Evolutionary conservation across 805 yeast genomes (phyloP).

Genomic region (Kurtzmaniella cleridarum): DNA sequence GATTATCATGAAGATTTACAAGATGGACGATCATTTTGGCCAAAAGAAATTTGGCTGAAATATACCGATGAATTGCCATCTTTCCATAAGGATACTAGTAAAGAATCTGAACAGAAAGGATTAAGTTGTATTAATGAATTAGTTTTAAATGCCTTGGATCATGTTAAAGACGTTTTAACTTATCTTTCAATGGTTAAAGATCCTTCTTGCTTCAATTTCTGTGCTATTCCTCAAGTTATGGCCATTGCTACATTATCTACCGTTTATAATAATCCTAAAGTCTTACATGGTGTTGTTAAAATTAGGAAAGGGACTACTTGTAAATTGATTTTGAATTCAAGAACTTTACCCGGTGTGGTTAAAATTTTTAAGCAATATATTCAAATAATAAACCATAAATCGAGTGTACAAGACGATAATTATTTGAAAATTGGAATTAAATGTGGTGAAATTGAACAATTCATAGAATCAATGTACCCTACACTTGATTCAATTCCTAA

Average conservation of each 20-base stretch:
- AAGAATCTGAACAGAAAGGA: conserved; percentile 51
- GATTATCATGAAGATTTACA: conserved; percentile 88
- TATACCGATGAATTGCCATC: conserved; percentile 62
- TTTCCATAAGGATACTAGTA: conserved; percentile 37
- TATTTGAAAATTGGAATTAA: conserved; percentile 77
- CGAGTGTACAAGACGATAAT: conserved; percentile 79
- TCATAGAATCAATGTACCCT: conserved; percentile 74
- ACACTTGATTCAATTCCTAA: conserved; percentile 45
- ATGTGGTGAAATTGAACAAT: conserved; percentile 86
- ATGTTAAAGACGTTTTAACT: conserved; percentile 68
- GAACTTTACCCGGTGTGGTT: conserved; percentile 71
- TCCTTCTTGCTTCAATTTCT: conserved; percentile 79
- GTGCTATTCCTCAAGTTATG: conserved; percentile 99
- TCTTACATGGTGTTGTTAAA: conserved; percentile 71
- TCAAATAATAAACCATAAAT: conserved; percentile 70
- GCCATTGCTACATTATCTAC: conserved; percentile 91
- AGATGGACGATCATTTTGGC: conserved; percentile 96
- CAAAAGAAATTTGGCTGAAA: conserved; percentile 85
- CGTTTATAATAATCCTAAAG: conserved; percentile 73
- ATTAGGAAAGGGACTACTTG: conserved; percentile 88
- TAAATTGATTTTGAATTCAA: conserved; percentile 62
- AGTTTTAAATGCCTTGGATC: conserved; percentile 72
- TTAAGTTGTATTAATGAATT: conserved; percentile 75
- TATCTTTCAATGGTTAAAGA: conserved; percentile 76
- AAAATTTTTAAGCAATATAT: conserved; percentile 72